Base-by-base conservation (phyloP, 2,329 filamentous ascomycete genomes). In the Xylaria sp. region DNA sequence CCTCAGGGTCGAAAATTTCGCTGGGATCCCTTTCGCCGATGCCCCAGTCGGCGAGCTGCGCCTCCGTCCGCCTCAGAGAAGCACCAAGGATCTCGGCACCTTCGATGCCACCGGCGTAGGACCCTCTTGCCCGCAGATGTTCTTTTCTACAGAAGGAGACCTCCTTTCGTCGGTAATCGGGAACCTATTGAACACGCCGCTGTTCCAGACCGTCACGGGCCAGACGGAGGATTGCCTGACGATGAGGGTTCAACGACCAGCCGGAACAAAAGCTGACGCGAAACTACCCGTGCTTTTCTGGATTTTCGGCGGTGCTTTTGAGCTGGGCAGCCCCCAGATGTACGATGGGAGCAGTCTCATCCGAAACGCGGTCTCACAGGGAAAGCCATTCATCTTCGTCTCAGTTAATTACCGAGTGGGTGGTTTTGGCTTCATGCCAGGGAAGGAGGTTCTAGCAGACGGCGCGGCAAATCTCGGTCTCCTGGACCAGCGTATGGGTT, bases 341-440 rank as follows among this genome's bases (percentile, higher is more conserved):
- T 88, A 87, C 67, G 84, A 88, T 62, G 84, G 76, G 3, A 74
- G 78, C 3, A 76, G 76, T 43, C 75, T 87, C 11, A 68, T 88
- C 0, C 56, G 71, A 1, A 78, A 79, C 15, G 84, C 80, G 2
- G 72, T 85, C 38, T 62, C 71, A 2, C 74, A 74, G 56, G 81
- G 81, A 33, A 86, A 91, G 76, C 88, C 89, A 0, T 87, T 94
- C 65, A 78, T 96, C 49, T 91, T 89, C 57, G 91, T 94, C 0
- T 84, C 88, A 0, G 87, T 94, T 71, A 94, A 93, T 77, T 94
- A 96, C 76, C 88, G 91, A 1, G 79, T 91, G 0, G 89, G 85
- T 7, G 90, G 87, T 0, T 93, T 92, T 64, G 91, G 91, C 0
- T 93, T 92, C 77, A 72, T 93, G 73, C 83, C 87, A 0, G 90